Percentiles rank a stretch among this genome's conserved stretches.
These are phyloP conservation scores for Fonsecaea erecta DNA, from an alignment of 2,329 filamentous ascomycete species.

Conservation along the genomic window DNA sequence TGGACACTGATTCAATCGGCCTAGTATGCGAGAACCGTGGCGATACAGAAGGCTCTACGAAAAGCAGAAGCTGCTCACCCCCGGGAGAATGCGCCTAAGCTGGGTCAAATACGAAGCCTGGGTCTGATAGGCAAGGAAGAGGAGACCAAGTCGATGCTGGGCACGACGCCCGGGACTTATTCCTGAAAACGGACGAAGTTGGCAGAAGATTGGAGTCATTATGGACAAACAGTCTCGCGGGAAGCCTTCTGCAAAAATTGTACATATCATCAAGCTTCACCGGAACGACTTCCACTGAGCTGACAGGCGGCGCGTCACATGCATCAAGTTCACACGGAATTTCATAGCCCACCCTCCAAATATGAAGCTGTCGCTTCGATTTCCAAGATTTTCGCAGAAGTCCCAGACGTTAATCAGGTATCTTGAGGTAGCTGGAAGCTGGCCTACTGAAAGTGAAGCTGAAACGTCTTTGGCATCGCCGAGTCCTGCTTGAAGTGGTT, in stretches of 20 bases:
- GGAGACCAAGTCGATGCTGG: slow-evolving; percentile 61
- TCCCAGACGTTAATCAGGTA: not conserved
- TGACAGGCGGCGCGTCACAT: not conserved
- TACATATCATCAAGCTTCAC: not conserved
- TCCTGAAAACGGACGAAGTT: not conserved
- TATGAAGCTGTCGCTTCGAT: not conserved
- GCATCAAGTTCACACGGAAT: not conserved
- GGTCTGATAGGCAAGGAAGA: slow-evolving; percentile 84
- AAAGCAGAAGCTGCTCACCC: slow-evolving; percentile 75
- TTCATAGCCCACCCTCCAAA: not conserved
- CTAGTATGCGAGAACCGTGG: slow-evolving; percentile 76
- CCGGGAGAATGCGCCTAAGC: slow-evolving; percentile 79
- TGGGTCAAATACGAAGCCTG: slow-evolving; percentile 84
- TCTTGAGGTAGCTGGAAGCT: not conserved
- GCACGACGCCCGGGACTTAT: slow-evolving; percentile 7
- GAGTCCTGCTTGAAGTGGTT: not conserved
- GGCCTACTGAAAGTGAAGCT: not conserved
- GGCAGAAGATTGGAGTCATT: not conserved
- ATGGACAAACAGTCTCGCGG: not conserved
- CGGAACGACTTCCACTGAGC: not conserved
- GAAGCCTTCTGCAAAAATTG: not conserved
- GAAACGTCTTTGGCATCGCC: not conserved
- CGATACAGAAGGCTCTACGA: slow-evolving; percentile 82
- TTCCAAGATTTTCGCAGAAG: not conserved
- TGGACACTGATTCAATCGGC: slow-evolving; percentile 15